Conservation (phyloP, 768 basidiomycete species). For the Tricholoma furcatifolium region DNA sequence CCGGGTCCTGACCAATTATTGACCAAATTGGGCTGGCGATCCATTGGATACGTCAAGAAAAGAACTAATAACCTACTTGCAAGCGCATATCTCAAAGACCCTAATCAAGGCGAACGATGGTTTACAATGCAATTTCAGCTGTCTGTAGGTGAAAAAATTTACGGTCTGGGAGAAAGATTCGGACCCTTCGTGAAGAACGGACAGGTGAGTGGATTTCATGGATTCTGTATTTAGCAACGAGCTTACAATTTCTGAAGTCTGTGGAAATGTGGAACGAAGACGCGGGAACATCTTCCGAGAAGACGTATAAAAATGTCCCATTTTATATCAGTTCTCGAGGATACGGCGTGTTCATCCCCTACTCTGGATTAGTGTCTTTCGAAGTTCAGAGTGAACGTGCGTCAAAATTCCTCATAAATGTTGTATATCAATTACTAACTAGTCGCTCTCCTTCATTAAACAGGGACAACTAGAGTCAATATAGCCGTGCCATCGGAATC, state of each 20-base stretch:
- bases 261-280: conserved; percentile 47
- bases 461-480: conserved; percentile 27
- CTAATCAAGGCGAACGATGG: conserved; percentile 24
- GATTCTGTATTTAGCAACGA: not conserved
- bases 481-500: conserved; percentile 39
- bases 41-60: conserved; percentile 28
- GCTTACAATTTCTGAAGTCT: conserved; percentile 11
- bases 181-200: conserved; percentile 48
- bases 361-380: conserved; percentile 44
- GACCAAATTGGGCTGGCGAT: conserved; percentile 30
- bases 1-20: conserved; percentile 22
- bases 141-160: conserved; percentile 42
- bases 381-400: conserved; percentile 41
- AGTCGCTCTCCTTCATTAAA: too few species aligned
- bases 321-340: conserved; percentile 39
- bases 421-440: too few species aligned
- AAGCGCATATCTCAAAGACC: conserved; percentile 19
- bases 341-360: conserved; percentile 47
- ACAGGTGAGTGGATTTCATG: conserved; percentile 20
- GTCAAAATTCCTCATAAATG: conserved; percentile 18
- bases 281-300: conserved; percentile 39
- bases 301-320: conserved; percentile 35
- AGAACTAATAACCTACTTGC: conserved; percentile 20
- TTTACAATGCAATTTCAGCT: conserved; percentile 36
- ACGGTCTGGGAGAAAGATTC: conserved; percentile 47